Evolutionary conservation across 1,284 basidiomycete species (phyloP).

Genomic region (Hymenochaete sp.): DNA sequence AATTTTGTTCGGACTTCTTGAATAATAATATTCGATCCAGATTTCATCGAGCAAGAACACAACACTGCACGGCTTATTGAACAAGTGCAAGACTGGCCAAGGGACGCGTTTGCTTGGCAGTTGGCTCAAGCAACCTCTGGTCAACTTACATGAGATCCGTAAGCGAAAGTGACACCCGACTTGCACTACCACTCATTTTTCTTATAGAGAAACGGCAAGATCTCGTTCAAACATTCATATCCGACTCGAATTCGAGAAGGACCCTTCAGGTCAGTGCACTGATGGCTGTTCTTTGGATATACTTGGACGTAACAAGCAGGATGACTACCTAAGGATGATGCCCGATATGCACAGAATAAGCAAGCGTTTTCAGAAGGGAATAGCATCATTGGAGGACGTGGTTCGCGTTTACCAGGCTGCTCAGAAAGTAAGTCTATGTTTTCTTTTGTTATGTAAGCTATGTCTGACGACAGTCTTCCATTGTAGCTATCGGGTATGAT

Average conservation of each 20-base stretch:
- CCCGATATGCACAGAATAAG: conserved; percentile 92
- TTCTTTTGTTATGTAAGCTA: conserved; percentile 1
- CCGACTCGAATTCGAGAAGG: conserved; percentile 67
- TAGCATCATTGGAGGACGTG: conserved; percentile 88
- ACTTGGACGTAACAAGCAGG: conserved; percentile 35
- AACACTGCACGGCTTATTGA: conserved; percentile 83
- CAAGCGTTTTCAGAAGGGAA: conserved; percentile 84
- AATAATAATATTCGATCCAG: conserved; percentile 24
- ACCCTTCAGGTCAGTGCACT: conserved; percentile 53
- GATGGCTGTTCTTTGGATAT: conserved; percentile 6
- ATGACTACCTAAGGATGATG: conserved; percentile 83
- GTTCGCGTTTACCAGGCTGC: conserved; percentile 94
- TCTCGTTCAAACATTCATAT: conserved; percentile 81
- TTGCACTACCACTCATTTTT: neutral
- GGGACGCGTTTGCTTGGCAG: conserved; percentile 85
- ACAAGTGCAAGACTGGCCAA: conserved; percentile 95
- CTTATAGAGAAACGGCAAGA: conserved; percentile 69
- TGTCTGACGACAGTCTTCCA: conserved; percentile 3
- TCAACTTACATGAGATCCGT: conserved; percentile 92
- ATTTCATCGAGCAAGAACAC: conserved; percentile 63
- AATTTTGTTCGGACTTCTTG: neutral
- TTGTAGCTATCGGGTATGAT: conserved; percentile 70
- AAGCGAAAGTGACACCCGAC: conserved; percentile 25
- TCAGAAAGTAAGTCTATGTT: conserved; percentile 35
- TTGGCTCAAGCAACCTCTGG: conserved; percentile 96